Evolutionary conservation across 371 early-diverging fungal genomes (phyloP).

Genomic region (Mortierella sp.): DNA sequence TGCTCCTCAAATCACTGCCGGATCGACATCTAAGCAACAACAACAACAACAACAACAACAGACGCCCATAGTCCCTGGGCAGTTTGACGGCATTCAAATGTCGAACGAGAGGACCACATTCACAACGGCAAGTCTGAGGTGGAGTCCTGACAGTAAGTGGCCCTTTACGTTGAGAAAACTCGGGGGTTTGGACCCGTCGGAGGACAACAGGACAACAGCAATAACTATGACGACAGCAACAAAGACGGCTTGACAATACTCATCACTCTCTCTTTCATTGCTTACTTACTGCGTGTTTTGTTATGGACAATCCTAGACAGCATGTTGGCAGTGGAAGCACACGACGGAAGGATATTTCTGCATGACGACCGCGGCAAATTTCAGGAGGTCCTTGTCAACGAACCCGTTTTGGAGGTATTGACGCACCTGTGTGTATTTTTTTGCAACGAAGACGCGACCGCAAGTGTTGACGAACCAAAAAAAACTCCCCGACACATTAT

Average conservation of each 20-base stretch:
- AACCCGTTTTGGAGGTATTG: constrained; percentile 24
- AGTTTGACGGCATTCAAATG: constrained; percentile 41
- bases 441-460: neutral
- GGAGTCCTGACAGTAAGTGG: constrained; percentile 55
- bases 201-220: neutral
- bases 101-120: constrained; percentile 33
- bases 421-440: neutral
- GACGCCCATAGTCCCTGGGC: constrained; percentile 24
- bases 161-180: neutral
- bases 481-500: neutral
- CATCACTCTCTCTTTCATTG: neutral
- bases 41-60: constrained; percentile 24
- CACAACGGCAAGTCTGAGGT: constrained; percentile 34
- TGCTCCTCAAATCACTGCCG: neutral
- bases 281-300: neutral
- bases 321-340: constrained; percentile 42
- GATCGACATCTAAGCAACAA: neutral
- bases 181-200: neutral
- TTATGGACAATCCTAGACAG: constrained; percentile 17
- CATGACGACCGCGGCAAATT: constrained; percentile 38
- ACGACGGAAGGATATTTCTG: constrained; percentile 41
- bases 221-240: too few relatives aligned
- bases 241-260: neutral
- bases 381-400: constrained; percentile 29
- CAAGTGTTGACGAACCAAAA: neutral